phyloP scores from a whole-genome alignment of 257 asterid species.

The Schizonepeta tenuifolia region DNA sequence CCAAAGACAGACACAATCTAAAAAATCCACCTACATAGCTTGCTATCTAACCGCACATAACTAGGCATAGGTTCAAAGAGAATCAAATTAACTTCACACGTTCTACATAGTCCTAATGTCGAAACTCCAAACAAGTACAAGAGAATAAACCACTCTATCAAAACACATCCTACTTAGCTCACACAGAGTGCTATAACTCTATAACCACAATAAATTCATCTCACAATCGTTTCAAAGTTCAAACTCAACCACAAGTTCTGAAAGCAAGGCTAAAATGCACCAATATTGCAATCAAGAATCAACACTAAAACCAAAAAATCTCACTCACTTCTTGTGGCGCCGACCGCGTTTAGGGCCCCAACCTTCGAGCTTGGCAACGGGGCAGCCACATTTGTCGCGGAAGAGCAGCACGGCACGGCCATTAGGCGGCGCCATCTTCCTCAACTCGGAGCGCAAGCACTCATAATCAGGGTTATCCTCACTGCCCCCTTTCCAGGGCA shows the following conservation, averaged over 20 bases:
- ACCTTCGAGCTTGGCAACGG: conserved; percentile 79
- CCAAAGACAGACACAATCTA: not conserved
- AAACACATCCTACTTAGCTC: no score
- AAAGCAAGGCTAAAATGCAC: not conserved
- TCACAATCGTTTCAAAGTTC: not conserved
- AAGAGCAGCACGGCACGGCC: conserved; percentile 87
- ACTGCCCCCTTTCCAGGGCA: conserved; percentile 91
- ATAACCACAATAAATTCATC: not conserved
- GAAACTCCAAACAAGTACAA: not conserved
- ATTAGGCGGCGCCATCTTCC: conserved; percentile 91
- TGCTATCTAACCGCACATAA: not conserved
- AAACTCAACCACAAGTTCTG: not conserved
- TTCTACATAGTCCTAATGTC: not conserved
- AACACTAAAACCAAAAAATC: not conserved
- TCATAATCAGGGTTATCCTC: conserved; percentile 83
- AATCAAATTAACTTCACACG: not conserved
- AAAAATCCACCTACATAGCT: not conserved
- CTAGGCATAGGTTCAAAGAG: not conserved
- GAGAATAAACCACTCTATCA: not conserved
- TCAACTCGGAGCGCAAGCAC: conserved; percentile 75
- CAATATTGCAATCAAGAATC: conserved; percentile 10
- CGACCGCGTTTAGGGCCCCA: conserved; percentile 87
- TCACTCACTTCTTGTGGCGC: conserved; percentile 84
- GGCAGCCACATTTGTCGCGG: conserved; percentile 85
- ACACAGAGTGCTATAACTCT: not conserved